Evolutionary conservation across 352 stramenopile species (phyloP), one percentile per base, ranked within the genome.

Genomic region (Phytophthora syringae): DNA sequence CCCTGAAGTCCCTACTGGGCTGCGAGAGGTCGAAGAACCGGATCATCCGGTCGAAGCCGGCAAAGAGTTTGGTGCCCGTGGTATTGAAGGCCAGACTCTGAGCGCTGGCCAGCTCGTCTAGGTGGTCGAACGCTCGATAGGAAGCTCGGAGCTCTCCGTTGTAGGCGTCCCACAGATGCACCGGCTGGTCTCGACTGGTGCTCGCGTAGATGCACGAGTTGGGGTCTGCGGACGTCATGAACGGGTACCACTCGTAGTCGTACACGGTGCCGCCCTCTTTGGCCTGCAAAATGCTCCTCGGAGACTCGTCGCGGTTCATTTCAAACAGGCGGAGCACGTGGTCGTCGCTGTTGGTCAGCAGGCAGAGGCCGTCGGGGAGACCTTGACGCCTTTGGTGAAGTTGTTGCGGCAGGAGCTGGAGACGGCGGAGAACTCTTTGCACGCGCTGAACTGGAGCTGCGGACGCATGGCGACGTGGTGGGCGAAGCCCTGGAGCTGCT

Each of bases 91-190:
- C 73, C 20, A 97, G 60, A 43, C 85, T 90, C 16, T 90, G 81
- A 20, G 89, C 88, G 13, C 87, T 72, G 11, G 83, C 76, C 30
- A 96, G 76, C 64, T 97, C 91, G 64, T 97, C 91, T 60, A 97
- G 53, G 58, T 96, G 86, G 66, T 97, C 86, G 62, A 87, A 94
- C 21, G 79, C 80, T 49, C 81, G 72, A 68, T 96, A 97, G 34
- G 83, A 90, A 15, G 86, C 88, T 24, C 92, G 86, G 5, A 97
- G 70, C 18, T 63, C 65, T 11, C 92, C 92, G 0, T 74, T 97
- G 68, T 94, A 97, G 30, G 92, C 92, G 66, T 97, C 91, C 91
- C 91, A 98, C 70, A 98, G 82, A 75, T 97, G 91, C 48, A 97
- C 75, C 3, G 92, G 92, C 24, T 95, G 88, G 64, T 96, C 90